These are phyloP conservation scores for Syzygium aromaticum DNA, from an alignment of 345 rosid species.

Conservation along the genomic window DNA sequence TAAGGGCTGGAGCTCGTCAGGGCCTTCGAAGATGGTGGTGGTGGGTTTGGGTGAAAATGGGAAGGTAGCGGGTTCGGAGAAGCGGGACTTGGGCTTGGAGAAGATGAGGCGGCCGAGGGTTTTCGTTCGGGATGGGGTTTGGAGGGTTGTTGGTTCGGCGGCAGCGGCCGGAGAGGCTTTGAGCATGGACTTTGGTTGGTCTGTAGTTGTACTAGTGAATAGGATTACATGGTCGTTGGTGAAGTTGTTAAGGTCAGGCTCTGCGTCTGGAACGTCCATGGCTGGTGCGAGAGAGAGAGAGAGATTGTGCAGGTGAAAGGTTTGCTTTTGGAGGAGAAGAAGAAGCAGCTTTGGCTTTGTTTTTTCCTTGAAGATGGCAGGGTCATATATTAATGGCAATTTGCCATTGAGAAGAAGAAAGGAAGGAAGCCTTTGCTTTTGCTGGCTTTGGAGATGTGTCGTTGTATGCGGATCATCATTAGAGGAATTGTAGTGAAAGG, in stretches of 20 bases:
- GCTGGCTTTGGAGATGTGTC: background rate
- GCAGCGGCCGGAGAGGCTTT: background rate
- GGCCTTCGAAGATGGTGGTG: background rate
- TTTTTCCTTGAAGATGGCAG: background rate
- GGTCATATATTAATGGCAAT: background rate
- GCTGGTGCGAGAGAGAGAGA: background rate
- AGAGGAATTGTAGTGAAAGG: background rate
- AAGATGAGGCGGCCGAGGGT: constrained; percentile 22
- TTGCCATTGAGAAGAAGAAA: background rate
- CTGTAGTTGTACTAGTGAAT: background rate
- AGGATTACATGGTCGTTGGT: constrained; percentile 19
- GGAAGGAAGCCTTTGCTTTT: background rate
- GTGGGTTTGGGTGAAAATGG: background rate
- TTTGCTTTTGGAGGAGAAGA: background rate
- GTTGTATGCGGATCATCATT: background rate
- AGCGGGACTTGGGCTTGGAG: constrained; percentile 45
- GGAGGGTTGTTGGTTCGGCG: background rate
- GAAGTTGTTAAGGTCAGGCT: background rate
- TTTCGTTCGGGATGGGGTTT: constrained; percentile 5
- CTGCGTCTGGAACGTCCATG: background rate
- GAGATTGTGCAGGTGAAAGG: background rate
- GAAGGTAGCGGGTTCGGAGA: constrained; percentile 12
- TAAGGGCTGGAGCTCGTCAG: constrained; percentile 1
- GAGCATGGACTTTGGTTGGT: constrained; percentile 8
- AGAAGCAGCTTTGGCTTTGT: background rate